Conservation (phyloP, 805 yeast species). For the Zygosaccharomyces bailii region DNA sequence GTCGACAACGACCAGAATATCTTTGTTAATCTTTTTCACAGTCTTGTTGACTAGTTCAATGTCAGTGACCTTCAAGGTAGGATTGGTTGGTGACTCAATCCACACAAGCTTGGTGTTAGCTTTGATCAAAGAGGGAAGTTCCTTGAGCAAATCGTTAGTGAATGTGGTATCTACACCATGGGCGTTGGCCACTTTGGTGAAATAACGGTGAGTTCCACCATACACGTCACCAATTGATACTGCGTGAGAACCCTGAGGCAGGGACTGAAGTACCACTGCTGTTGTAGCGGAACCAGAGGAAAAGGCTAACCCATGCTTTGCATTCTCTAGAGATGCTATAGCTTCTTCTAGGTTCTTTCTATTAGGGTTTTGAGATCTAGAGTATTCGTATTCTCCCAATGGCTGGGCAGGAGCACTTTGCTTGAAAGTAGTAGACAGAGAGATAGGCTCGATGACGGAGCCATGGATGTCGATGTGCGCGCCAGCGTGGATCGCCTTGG, state of each 20-base stretch:
- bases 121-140: conserved; percentile 52
- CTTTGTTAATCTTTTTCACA: conserved; percentile 50
- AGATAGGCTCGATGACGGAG: conserved; percentile 81
- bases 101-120: conserved; percentile 72
- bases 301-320: conserved; percentile 70
- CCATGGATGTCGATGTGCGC: conserved; percentile 73
- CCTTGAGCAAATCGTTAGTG: conserved; percentile 59
- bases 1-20: conserved; percentile 69
- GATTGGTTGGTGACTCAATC: conserved; percentile 89
- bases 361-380: conserved; percentile 84
- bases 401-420: conserved; percentile 76
- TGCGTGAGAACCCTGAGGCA: conserved; percentile 70
- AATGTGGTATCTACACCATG: conserved; percentile 72
- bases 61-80: conserved; percentile 77
- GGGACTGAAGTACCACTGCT: conserved; percentile 68
- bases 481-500: conserved; percentile 84
- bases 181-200: conserved; percentile 76
- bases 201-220: conserved; percentile 90
- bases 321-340: conserved; percentile 75
- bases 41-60: conserved; percentile 57
- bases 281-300: conserved; percentile 86
- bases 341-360: conserved; percentile 77
- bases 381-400: conserved; percentile 75
- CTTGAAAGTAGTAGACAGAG: conserved; percentile 80
- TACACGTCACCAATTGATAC: conserved; percentile 81